phyloP scores from a whole-genome alignment of 225 moss, liverwort and hornwort species.

The Physcomitrellopsis africana region DNA sequence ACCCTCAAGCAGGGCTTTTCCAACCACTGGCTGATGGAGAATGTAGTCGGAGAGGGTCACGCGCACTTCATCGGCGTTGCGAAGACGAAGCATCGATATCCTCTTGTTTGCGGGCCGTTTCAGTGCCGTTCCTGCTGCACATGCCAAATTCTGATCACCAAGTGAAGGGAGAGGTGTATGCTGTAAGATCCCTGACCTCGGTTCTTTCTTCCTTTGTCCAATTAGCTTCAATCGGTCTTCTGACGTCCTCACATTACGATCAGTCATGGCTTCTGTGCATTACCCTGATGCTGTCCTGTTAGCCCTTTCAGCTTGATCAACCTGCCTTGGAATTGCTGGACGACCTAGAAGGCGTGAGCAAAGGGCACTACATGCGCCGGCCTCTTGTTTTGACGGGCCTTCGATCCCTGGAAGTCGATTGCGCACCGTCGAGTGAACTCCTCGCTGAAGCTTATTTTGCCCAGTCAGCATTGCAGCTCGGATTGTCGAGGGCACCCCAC shows the following conservation, averaged over 20 bases:
- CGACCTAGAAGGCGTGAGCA: conserved; percentile 74
- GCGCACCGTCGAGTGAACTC: conserved; percentile 36
- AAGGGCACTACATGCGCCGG: conserved; percentile 70
- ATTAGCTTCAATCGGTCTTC: neutral
- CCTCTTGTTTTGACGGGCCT: conserved; percentile 54
- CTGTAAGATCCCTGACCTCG: conserved; percentile 13
- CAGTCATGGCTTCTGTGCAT: neutral
- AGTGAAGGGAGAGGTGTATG: conserved; percentile 79
- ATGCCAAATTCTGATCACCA: conserved; percentile 60
- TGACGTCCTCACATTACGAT: neutral
- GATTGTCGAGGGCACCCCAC: conserved; percentile 67
- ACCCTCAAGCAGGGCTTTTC: conserved; percentile 85
- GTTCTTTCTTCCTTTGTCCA: neutral
- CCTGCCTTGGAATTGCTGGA: conserved; percentile 60
- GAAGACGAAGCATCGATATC: conserved; percentile 58
- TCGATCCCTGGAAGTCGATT: conserved; percentile 50
- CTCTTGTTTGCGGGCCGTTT: conserved; percentile 88
- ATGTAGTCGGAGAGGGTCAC: conserved; percentile 61
- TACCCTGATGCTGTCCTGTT: neutral
- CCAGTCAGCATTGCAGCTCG: conserved; percentile 54
- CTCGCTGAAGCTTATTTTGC: conserved; percentile 84
- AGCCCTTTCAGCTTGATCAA: conserved; percentile 46
- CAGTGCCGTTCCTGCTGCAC: conserved; percentile 82
- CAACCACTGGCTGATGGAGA: conserved; percentile 79
- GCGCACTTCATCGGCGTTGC: conserved; percentile 69